phyloP scores from a whole-genome alignment of 139 green algal genomes.

The Trebouxia sp. region DNA sequence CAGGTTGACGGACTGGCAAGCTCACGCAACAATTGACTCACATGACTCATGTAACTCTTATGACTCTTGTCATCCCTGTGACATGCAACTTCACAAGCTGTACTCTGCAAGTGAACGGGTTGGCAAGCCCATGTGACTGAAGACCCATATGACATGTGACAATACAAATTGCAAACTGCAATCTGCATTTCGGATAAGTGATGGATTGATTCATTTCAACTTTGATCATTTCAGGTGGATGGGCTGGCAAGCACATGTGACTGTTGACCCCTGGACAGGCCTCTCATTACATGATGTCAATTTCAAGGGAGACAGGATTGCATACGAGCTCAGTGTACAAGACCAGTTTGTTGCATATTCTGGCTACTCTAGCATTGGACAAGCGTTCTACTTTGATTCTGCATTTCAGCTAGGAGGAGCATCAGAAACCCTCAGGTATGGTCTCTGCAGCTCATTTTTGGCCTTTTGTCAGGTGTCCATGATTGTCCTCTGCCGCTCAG shows the following conservation, averaged over 20 bases:
- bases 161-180: too few species aligned
- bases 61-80: too few species aligned
- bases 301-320: slow-evolving; percentile 40
- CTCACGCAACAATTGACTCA: slow-evolving; percentile 35
- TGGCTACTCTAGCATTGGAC: slow-evolving; percentile 27
- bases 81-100: too few species aligned
- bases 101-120: too few species aligned
- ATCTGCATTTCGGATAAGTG: too few species aligned
- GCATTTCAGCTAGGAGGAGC: slow-evolving; percentile 10
- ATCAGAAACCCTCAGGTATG: too few species aligned
- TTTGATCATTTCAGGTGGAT: slow-evolving; percentile 29
- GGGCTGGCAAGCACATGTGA: slow-evolving; percentile 44
- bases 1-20: slow-evolving; percentile 38
- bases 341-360: slow-evolving; percentile 45
- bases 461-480: too few species aligned
- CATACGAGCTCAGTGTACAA: slow-evolving; percentile 46
- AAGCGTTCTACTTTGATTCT: slow-evolving; percentile 1
- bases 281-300: slow-evolving; percentile 38
- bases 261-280: slow-evolving; percentile 31
- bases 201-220: background rate
- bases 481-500: too few species aligned
- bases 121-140: too few species aligned
- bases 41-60: too few species aligned
- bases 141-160: too few species aligned
- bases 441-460: too few species aligned